These are phyloP conservation scores for Pyrenophora tritici-repentis DNA, from an alignment of 2,329 filamentous ascomycete species.

Conservation along the genomic window DNA sequence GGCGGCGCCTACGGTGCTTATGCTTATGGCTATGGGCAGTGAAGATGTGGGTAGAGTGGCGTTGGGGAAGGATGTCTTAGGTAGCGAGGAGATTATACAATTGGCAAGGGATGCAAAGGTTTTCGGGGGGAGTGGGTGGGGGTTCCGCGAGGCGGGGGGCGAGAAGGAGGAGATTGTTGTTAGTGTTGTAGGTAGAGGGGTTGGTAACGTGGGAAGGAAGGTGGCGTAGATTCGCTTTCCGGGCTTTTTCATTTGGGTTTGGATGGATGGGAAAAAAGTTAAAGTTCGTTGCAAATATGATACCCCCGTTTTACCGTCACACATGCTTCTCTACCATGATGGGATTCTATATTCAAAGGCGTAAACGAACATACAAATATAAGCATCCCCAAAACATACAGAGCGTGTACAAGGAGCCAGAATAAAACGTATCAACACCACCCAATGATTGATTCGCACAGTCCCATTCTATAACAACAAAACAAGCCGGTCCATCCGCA, in stretches of 20 bases:
- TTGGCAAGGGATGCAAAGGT: slow-evolving; percentile 82
- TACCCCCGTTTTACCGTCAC: slow-evolving; percentile 15
- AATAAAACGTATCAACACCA: slow-evolving; percentile 13
- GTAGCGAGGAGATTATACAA: slow-evolving; percentile 76
- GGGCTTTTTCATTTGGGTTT: neutral
- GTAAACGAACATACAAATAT: neutral
- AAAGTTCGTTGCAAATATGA: slow-evolving; percentile 16
- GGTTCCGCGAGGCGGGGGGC: slow-evolving; percentile 64
- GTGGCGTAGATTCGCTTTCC: slow-evolving; percentile 60
- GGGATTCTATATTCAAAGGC: no score
- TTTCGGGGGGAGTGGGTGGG: slow-evolving; percentile 93
- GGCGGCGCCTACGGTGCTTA: slow-evolving; percentile 75
- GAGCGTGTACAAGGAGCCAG: no score
- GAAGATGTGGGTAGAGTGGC: slow-evolving; percentile 91
- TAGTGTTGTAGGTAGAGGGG: slow-evolving; percentile 88
- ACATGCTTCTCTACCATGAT: no score
- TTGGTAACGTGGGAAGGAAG: slow-evolving; percentile 94
- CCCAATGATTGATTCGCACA: slow-evolving; percentile 20
- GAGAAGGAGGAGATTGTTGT: slow-evolving; percentile 75
- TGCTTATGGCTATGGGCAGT: slow-evolving; percentile 96
- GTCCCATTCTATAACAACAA: neutral
- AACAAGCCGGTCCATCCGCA: no score
- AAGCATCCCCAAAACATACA: neutral
- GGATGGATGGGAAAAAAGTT: neutral
- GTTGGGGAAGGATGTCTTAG: slow-evolving; percentile 80